Percentiles rank a stretch among this genome's conserved stretches.
phyloP scores from a whole-genome alignment of 371 early-diverging fungal genomes.

The Syncephalis fuscata region DNA sequence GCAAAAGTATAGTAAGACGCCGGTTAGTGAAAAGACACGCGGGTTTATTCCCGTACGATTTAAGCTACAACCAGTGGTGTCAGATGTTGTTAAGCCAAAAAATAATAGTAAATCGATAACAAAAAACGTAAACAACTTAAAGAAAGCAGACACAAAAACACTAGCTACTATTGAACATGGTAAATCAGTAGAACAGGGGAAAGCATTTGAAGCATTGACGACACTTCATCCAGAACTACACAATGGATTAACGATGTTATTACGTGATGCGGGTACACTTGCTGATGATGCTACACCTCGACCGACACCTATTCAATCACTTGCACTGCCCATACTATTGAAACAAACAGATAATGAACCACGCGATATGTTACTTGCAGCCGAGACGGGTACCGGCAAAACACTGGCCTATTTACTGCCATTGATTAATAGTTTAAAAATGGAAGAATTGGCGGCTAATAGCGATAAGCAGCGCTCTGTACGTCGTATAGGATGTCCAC shows the following conservation, averaged over 20 bases:
- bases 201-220: slow-evolving; percentile 4
- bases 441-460: slow-evolving; percentile 8
- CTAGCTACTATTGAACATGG: background rate
- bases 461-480: slow-evolving; percentile 17
- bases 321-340: slow-evolving; percentile 65
- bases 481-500: slow-evolving; percentile 49
- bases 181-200: background rate
- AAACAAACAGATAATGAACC: slow-evolving; percentile 15
- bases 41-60: slow-evolving; percentile 26
- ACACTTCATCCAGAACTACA: slow-evolving; percentile 2
- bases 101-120: too few relatives aligned
- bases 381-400: slow-evolving; percentile 98
- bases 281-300: slow-evolving; percentile 1
- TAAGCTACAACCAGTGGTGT: slow-evolving; percentile 17
- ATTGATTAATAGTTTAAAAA: slow-evolving; percentile 39
- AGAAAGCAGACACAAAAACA: slow-evolving; percentile 1
- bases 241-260: background rate
- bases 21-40: slow-evolving; percentile 10
- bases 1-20: slow-evolving; percentile 2
- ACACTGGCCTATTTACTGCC: slow-evolving; percentile 91
- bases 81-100: too few relatives aligned
- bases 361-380: slow-evolving; percentile 63
- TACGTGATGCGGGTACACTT: slow-evolving; percentile 6
- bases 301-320: slow-evolving; percentile 87
- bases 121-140: background rate